Base-by-base conservation (phyloP, 1,284 basidiomycete species). In the Meripilus lineatus region DNA sequence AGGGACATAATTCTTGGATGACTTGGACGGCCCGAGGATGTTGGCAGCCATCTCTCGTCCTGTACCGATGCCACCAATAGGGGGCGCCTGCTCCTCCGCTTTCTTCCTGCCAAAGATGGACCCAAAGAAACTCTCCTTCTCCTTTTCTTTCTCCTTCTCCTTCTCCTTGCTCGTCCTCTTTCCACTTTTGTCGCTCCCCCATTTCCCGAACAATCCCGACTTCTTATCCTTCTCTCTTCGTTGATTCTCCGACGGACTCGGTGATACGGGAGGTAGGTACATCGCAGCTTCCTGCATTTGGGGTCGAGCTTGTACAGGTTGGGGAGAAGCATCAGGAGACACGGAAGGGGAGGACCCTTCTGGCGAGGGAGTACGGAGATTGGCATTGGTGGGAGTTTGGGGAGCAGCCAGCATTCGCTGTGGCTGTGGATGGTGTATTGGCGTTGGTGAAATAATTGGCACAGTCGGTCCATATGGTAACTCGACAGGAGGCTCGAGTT, bases 101-200 rank as follows among this genome's bases (percentile, higher is more conserved):
- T 84, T 85, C 66, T 78, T 79, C 74, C 90, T 93, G 42, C 86
- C 83, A 61, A 95, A 95, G 4, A 96, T 70, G 14, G 88, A 89
- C 2, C 90, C 90, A 53, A 95, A 89, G 71, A 95, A 94, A 1
- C 90, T 74, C 56, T 84, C 81, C 54, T 81, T 81, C 48, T 87
- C 84, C 58, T 77, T 80, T 55, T 84, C 79, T 52, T 70, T 71
- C 55, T 80, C 76, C 56, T 64, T 64, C 59, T 78, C 76, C 38
- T 48, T 61, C 50, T 63, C 69, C 59, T 58, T 70, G 57, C 71
- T 68, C 47, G 58, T 58, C 58, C 66, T 74, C 65, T 66, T 70
- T 54, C 54, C 79, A 65, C 65, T 72, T 68, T 70, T 70, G 38
- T 73, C 82, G 53, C 82, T 80, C 46, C 72, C 58, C 78, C 85